phyloP scores from a whole-genome alignment of 148 eudicot species.

The Nepenthes gracilis region DNA sequence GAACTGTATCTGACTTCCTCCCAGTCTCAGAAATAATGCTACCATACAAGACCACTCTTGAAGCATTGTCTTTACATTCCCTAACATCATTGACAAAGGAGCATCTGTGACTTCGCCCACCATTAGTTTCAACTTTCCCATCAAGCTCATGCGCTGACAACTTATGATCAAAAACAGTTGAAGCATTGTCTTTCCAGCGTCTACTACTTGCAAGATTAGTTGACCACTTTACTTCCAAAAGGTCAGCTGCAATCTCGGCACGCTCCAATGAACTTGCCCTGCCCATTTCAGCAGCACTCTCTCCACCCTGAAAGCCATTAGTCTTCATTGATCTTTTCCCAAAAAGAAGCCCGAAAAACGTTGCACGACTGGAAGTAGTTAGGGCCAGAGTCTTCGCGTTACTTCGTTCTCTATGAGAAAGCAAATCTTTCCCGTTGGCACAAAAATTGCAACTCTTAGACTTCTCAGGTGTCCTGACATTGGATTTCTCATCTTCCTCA shows the following conservation, averaged over 20 bases:
- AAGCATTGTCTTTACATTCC: conserved; percentile 5
- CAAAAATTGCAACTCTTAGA: conserved; percentile 49
- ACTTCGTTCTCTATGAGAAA: conserved; percentile 28
- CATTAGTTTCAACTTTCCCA: conserved; percentile 4
- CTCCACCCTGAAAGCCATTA: conserved; percentile 18
- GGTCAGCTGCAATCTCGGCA: conserved; percentile 94
- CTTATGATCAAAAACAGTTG: conserved; percentile 12
- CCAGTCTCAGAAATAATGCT: conserved; percentile 4
- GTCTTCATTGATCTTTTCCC: conserved; percentile 47
- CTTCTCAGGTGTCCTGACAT: conserved; percentile 29
- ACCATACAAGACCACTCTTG: not conserved
- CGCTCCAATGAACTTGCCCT: conserved; percentile 44
- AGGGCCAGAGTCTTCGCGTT: conserved; percentile 21
- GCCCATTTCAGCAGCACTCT: conserved; percentile 17
- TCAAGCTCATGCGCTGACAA: conserved; percentile 7
- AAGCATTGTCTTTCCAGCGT: conserved; percentile 11
- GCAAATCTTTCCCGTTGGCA: conserved; percentile 16
- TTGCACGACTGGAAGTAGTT: conserved; percentile 28
- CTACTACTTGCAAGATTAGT: conserved; percentile 48
- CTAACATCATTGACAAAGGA: not conserved
- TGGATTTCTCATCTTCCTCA: conserved; percentile 31
- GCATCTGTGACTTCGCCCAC: not conserved
- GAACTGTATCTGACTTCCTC: conserved; percentile 9
- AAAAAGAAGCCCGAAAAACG: conserved; percentile 56
- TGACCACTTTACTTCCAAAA: conserved; percentile 84